These are phyloP conservation scores for Aureococcus anophagefferens DNA, from an alignment of 108 stramenopile genomes.

Conservation along the genomic window DNA sequence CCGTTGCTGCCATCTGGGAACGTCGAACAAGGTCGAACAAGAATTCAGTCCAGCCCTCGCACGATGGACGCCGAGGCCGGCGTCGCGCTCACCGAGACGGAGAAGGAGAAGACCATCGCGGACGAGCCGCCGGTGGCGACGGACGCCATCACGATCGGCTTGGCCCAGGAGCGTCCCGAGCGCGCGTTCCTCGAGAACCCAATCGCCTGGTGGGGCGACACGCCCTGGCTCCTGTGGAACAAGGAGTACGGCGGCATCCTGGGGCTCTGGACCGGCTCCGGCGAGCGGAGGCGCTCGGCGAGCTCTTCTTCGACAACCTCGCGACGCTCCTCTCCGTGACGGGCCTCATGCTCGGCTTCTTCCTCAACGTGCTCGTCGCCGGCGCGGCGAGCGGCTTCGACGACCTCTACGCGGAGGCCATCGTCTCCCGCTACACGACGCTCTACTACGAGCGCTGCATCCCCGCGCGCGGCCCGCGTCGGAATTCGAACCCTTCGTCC, in stretches of 20 bases:
- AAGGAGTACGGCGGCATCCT: neutral
- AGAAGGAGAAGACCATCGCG: too few relatives aligned
- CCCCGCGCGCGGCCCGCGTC: too few relatives aligned
- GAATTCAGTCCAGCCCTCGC: too few relatives aligned
- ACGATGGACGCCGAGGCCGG: too few relatives aligned
- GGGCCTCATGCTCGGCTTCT: constrained; percentile 36
- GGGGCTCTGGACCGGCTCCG: constrained; percentile 14
- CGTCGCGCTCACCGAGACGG: too few relatives aligned
- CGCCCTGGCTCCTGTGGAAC: neutral
- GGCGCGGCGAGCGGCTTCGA: neutral
- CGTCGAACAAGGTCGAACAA: too few relatives aligned
- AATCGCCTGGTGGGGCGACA: neutral
- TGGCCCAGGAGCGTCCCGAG: neutral
- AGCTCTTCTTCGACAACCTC: constrained; percentile 60
- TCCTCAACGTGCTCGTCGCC: neutral
- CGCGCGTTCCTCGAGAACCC: neutral
- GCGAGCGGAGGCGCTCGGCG: constrained; percentile 35
- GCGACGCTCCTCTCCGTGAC: constrained; percentile 48
- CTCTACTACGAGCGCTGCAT: constrained; percentile 44
- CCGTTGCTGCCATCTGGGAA: too few relatives aligned
- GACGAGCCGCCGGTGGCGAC: too few relatives aligned
- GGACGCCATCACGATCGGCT: too few relatives aligned
- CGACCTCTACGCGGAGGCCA: neutral
- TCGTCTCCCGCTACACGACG: constrained; percentile 23
- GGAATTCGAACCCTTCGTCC: too few relatives aligned